Evolutionary conservation across 805 yeast species (phyloP).

Genomic region (Kazachstania taianensis): DNA sequence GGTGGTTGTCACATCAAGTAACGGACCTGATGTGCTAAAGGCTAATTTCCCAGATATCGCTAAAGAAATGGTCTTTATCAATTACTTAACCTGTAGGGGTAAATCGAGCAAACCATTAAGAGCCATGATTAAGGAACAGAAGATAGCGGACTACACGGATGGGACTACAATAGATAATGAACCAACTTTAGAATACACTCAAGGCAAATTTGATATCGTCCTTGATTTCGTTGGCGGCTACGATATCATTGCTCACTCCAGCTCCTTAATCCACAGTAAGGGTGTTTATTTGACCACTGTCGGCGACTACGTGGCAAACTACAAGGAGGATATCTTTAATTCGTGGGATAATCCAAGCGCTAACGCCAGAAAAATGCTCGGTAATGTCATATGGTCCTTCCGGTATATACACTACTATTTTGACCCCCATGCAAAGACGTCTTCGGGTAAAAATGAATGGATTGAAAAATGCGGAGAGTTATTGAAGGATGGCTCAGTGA

Average conservation of each 20-base stretch:
- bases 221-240: slow-evolving; percentile 65
- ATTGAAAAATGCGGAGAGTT: slow-evolving; percentile 35
- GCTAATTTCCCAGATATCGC: slow-evolving; percentile 30
- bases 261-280: slow-evolving; percentile 36
- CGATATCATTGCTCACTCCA: slow-evolving; percentile 38
- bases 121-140: slow-evolving; percentile 27
- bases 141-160: slow-evolving; percentile 9
- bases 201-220: slow-evolving; percentile 51
- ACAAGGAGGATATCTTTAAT: slow-evolving; percentile 29
- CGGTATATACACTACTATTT: slow-evolving; percentile 30
- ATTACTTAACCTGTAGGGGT: slow-evolving; percentile 27
- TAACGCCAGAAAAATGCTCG: slow-evolving; percentile 29
- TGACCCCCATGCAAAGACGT: slow-evolving; percentile 22
- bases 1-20: slow-evolving; percentile 47
- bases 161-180: slow-evolving; percentile 25
- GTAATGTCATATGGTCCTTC: slow-evolving; percentile 29
- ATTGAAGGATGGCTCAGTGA: slow-evolving; percentile 38
- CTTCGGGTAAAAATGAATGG: slow-evolving; percentile 30
- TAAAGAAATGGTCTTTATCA: slow-evolving; percentile 32
- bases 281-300: slow-evolving; percentile 49
- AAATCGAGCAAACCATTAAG: slow-evolving; percentile 26
- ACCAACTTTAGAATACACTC: slow-evolving; percentile 20
- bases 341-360: slow-evolving; percentile 31
- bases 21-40: slow-evolving; percentile 37
- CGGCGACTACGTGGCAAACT: slow-evolving; percentile 47